Evolutionary conservation across 441 rosid genomes (phyloP).

Genomic region (Syzygium syzygioides): DNA sequence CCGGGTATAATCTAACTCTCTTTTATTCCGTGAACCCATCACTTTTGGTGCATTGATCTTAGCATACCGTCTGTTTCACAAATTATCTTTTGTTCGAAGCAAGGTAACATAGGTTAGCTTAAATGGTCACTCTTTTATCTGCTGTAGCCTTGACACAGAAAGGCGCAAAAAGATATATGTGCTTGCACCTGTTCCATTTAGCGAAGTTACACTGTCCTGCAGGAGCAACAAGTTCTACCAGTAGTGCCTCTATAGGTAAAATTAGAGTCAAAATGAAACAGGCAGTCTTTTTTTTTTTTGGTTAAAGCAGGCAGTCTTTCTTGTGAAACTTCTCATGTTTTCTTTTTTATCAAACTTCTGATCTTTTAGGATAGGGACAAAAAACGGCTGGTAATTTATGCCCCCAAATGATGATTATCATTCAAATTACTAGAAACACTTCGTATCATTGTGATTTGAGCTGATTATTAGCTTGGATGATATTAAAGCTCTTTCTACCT

Average conservation of each 20-base stretch:
- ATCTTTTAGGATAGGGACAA: not conserved
- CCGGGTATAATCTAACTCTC: constrained; percentile 40
- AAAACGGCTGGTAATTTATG: not conserved
- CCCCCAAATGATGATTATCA: not conserved
- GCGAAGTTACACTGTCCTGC: not conserved
- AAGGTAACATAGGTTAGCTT: not conserved
- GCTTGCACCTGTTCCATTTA: not conserved
- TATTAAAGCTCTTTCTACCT: not conserved
- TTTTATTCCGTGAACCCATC: not conserved
- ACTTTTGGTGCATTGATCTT: not conserved
- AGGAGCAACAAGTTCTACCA: not conserved
- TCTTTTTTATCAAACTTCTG: not conserved
- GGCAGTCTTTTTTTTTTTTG: not conserved
- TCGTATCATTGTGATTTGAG: not conserved
- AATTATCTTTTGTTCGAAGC: not conserved
- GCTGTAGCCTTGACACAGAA: not conserved
- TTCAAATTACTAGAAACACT: not conserved
- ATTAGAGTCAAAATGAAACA: not conserved
- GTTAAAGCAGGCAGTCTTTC: not conserved
- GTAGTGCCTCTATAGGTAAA: not conserved
- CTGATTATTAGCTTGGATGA: not conserved
- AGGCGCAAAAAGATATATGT: not conserved
- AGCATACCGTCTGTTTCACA: not conserved
- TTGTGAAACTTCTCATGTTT: not conserved
- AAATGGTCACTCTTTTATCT: not conserved